A percentile compares a stretch with the other conserved stretches of the same genome.
These are phyloP conservation scores for Ophiognomonia clavigignenti-juglandacearum DNA, from an alignment of 2,329 filamentous ascomycete species.

Conservation along the genomic window DNA sequence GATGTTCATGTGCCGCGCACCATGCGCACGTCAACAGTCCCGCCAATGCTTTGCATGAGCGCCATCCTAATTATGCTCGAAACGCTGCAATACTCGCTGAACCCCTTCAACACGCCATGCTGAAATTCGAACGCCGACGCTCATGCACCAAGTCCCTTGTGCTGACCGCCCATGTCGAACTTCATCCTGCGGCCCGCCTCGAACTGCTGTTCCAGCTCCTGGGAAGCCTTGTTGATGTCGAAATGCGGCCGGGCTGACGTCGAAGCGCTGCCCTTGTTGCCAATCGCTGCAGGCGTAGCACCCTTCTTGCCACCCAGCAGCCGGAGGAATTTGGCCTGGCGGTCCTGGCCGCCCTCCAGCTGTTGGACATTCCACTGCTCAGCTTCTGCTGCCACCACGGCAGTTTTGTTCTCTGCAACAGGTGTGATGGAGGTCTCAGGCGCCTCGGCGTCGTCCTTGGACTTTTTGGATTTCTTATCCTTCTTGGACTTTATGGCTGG, in stretches of 20 bases:
- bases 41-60: too few relatives aligned
- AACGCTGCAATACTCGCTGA: too few relatives aligned
- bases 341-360: slow-evolving; percentile 44
- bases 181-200: slow-evolving; percentile 53
- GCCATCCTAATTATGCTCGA: too few relatives aligned
- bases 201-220: slow-evolving; percentile 53
- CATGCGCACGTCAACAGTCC: too few relatives aligned
- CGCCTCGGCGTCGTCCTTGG: too few relatives aligned
- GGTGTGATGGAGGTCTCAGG: slow-evolving; percentile 13
- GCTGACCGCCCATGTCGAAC: slow-evolving; percentile 43
- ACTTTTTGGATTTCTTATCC: too few relatives aligned
- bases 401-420: slow-evolving; percentile 14
- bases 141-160: slow-evolving; percentile 49
- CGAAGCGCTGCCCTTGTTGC: not conserved
- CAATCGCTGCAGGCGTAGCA: slow-evolving; percentile 21
- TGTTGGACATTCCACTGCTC: slow-evolving; percentile 50
- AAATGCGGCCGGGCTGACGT: slow-evolving; percentile 25
- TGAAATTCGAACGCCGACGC: not conserved
- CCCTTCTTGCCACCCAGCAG: slow-evolving; percentile 50
- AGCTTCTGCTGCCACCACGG: slow-evolving; percentile 20
- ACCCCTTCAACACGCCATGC: not conserved
- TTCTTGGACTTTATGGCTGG: too few relatives aligned
- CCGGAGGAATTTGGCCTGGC: slow-evolving; percentile 53
- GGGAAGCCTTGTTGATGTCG: slow-evolving; percentile 36
- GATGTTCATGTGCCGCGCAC: too few relatives aligned